Evolutionary conservation across 108 stramenopile species (phyloP).

Genomic region (Cyclotella atomus): DNA sequence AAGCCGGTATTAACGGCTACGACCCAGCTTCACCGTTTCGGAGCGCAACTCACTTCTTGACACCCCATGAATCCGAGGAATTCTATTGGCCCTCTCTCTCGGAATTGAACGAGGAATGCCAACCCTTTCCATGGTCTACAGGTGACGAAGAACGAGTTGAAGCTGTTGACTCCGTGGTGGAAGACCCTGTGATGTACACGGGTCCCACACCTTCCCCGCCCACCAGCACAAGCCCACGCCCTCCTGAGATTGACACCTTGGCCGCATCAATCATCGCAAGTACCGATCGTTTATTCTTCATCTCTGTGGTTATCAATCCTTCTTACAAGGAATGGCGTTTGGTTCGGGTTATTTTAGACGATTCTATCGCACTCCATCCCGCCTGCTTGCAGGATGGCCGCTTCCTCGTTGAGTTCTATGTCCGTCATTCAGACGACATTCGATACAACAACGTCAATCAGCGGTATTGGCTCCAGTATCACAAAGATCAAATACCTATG

Average conservation of each 20-base stretch:
- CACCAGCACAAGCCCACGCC: too few relatives aligned
- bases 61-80: not conserved
- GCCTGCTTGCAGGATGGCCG: slow-evolving; percentile 1
- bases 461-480: slow-evolving; percentile 5
- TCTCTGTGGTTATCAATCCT: not conserved
- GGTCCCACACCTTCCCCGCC: slow-evolving; percentile 17
- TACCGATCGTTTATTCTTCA: slow-evolving; percentile 1
- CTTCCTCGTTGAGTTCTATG: slow-evolving; percentile 3
- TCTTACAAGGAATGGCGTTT: not conserved
- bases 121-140: not conserved
- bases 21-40: slow-evolving; percentile 7
- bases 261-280: not conserved
- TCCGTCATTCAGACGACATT: not conserved
- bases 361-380: not conserved
- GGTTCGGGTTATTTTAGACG: not conserved
- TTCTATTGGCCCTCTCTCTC: slow-evolving; percentile 13
- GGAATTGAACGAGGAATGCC: slow-evolving; percentile 8
- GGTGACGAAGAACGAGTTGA: not conserved
- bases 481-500: not conserved
- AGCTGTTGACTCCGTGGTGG: not conserved
- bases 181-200: slow-evolving; percentile 1
- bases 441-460: not conserved
- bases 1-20: slow-evolving; percentile 20
- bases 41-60: not conserved
- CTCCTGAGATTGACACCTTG: not conserved